Base-by-base conservation (phyloP, 805 yeast genomes). In the Myxozyma kluyveri region DNA sequence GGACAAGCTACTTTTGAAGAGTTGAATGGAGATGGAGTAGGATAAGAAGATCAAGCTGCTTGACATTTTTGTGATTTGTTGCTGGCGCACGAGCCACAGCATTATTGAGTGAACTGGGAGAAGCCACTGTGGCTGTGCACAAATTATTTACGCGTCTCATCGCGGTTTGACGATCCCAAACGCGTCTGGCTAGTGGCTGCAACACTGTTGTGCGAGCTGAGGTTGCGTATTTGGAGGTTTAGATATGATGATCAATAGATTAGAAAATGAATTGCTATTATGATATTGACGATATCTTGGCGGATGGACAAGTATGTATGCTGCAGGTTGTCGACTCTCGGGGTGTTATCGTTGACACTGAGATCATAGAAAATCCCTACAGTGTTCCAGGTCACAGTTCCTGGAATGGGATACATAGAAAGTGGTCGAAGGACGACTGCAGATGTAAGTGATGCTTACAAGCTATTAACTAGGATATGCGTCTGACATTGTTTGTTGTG, bases 401-500 rank as follows among this genome's bases (percentile, higher is more conserved):
- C 95, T 0, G 91, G 93, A 0, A 71, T 91, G n/a, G 97, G 96
- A 2, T 88, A 84, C 63, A 72, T 91, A 4, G 90, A 85, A 63
- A 42, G 45, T 24, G 47, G 50, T 27, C 40, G 54, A 9, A 37
- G 33, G 21, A 35, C 48, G 17, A 40, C 38, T 14, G 36, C 56
- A 42, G 56, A 50, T 40, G 59, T 60, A 49, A 14, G 51, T 1
- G 21, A 2, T 19, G 18, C 14, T 4, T n/a, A n/a, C 12, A 21
- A 5, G 10, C 5, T 7, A 9, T 9, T 12, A 12, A 12, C 9
- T 38, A 21, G 23, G 12, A 17, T 12, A 24, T 9, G 26, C 7
- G 17, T 2, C 39, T 45, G 12, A 44, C 31, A 43, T 10, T 2
- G 12, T 17, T 32, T 9, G n/a, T n/a, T n/a, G 17, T 10, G n/a